Evolutionary conservation across 805 yeast species (phyloP).

Genomic region (Hanseniaspora singularis): DNA sequence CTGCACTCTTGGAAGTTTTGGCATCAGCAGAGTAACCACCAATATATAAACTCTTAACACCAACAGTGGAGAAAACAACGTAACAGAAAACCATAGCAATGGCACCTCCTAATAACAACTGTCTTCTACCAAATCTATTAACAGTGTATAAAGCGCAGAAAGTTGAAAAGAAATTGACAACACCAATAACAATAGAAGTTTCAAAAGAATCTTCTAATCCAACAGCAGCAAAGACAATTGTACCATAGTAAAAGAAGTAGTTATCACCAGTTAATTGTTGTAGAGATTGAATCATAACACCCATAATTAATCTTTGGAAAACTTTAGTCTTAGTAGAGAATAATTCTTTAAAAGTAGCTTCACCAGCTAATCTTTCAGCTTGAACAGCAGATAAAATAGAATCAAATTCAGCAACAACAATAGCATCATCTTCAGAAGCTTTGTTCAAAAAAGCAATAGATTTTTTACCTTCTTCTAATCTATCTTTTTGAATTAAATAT

Average conservation of each 20-base stretch:
- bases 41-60: slow-evolving; percentile 38
- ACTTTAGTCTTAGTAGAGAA: slow-evolving; percentile 58
- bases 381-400: slow-evolving; percentile 49
- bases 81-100: slow-evolving; percentile 37
- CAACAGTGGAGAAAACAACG: slow-evolving; percentile 46
- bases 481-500: slow-evolving; percentile 44
- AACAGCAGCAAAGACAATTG: slow-evolving; percentile 49
- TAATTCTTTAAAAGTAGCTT: slow-evolving; percentile 54
- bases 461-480: slow-evolving; percentile 48
- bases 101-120: slow-evolving; percentile 38
- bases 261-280: slow-evolving; percentile 61
- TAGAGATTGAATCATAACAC: slow-evolving; percentile 46
- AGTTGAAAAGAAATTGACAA: slow-evolving; percentile 51
- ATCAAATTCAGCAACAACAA: slow-evolving; percentile 46
- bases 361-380: slow-evolving; percentile 49
- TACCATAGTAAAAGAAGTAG: slow-evolving; percentile 58
- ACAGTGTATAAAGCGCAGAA: slow-evolving; percentile 40
- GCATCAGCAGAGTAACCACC: slow-evolving; percentile 31
- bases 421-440: slow-evolving; percentile 40
- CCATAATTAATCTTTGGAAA: slow-evolving; percentile 36
- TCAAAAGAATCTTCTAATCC: slow-evolving; percentile 49
- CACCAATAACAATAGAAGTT: slow-evolving; percentile 49
- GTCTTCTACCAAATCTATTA: slow-evolving; percentile 45
- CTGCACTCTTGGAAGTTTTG: slow-evolving; percentile 43
- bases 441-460: slow-evolving; percentile 53